Percentiles rank a stretch among this genome's conserved stretches.
phyloP scores from a whole-genome alignment of 164 flowering plant genomes.

The Stephania japonica region DNA sequence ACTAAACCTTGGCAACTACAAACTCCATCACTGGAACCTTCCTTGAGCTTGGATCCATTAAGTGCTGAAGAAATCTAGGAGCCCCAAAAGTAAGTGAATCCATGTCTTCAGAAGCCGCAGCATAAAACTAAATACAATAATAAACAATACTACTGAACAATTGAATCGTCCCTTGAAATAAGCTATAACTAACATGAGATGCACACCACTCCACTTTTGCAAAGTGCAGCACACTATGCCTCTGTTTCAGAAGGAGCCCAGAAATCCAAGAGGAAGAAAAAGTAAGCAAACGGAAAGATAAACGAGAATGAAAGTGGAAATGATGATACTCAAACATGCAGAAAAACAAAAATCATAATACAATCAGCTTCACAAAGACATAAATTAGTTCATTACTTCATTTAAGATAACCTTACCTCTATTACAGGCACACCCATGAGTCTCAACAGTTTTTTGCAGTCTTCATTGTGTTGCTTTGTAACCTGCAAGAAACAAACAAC shows the following conservation, averaged over 20 bases:
- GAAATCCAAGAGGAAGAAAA: slow-evolving; percentile 6
- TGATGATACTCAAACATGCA: not conserved
- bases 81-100: slow-evolving; percentile 99
- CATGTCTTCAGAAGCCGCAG: slow-evolving; percentile 99
- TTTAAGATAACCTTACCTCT: slow-evolving; percentile 50
- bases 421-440: slow-evolving; percentile 98
- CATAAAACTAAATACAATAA: slow-evolving; percentile 61
- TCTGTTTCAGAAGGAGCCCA: slow-evolving; percentile 99
- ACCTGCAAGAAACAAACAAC: slow-evolving; percentile 43
- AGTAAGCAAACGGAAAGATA: no score
- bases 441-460: slow-evolving; percentile 78
- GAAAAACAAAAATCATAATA: not conserved
- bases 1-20: slow-evolving; percentile 71
- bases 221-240: slow-evolving; percentile 96
- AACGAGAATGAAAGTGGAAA: no score
- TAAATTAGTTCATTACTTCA: slow-evolving; percentile 3
- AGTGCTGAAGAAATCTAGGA: slow-evolving; percentile 89
- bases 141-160: not conserved
- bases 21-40: slow-evolving; percentile 96
- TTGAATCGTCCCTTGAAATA: not conserved
- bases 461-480: slow-evolving; percentile 94
- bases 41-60: slow-evolving; percentile 95
- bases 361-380: not conserved
- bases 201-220: slow-evolving; percentile 76
- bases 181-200: slow-evolving; percentile 5